Evolutionary conservation across 371 early-diverging fungal genomes (phyloP), one percentile per base, ranked within the genome.

Genomic region (Choanephora cucurbitarum): DNA sequence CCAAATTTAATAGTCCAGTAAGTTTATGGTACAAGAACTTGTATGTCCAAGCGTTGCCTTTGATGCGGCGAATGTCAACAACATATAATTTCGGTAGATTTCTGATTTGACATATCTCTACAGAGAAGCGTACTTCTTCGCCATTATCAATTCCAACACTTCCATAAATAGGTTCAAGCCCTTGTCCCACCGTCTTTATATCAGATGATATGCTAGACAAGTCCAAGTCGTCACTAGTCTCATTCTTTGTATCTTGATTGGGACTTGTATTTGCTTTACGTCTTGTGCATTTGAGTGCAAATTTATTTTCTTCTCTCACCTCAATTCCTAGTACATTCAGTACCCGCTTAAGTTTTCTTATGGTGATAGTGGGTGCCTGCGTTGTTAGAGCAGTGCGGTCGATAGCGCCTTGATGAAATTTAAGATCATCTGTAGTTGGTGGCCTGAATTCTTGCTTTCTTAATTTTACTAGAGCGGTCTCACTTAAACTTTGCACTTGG

Each of bases 1-100:
- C 60, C 48, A 84, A 52, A 40, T 82, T 77, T 44, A 87, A 60
- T 22, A 78, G 66, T 40, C 80, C 79, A 56, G 88, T 66, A 11
- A 87, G 58, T 40, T 82, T 82, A 60, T 94, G 84, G 69, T 96
- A 95, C 49, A 96, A 58, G 59, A 88, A 85, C 80, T 95, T 93
- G 82, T 92, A 96, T 0, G 85, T 82, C 95, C 94, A 94, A 40
- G 87, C 82, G 66, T 91, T 93, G 51, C 97, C 97, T 60, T 85
- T 84, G 57, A 89, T 67, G 44, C 95, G 86, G 60, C 89, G 86
- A 60, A 96, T 79, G 61, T 93, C 90, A 33, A 95, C 90, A 52
- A 93, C 88, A 66, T 87, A 91, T n/a, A 94, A 75, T 22, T 88
- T 89, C 32, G 81, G 83, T 23, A 95, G 67, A 71, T 93, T 92